Conservation (phyloP, 192 early-diverging fungal species). For the Coemansia sp. region DNA sequence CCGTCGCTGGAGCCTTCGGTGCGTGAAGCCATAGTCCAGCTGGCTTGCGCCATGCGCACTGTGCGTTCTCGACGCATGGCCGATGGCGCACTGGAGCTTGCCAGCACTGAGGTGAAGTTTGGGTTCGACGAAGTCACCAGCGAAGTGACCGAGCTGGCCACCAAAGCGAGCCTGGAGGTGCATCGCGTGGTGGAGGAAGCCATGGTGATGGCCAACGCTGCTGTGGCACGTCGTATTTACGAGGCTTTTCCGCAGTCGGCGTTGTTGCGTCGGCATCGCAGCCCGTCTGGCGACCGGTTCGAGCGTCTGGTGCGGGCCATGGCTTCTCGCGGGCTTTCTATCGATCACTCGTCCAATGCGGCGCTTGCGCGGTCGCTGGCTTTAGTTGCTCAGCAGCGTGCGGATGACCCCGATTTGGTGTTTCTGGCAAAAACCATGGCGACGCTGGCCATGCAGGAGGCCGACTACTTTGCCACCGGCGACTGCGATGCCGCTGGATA, state of each 20-base stretch:
- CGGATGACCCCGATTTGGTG: slow-evolving; percentile 58
- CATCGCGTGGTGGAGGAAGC: slow-evolving; percentile 79
- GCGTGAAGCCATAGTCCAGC: slow-evolving; percentile 44
- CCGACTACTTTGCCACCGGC: slow-evolving; percentile 71
- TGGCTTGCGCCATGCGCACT: slow-evolving; percentile 59
- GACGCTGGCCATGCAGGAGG: slow-evolving; percentile 75
- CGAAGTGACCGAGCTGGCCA: slow-evolving; percentile 65
- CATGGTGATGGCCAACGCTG: slow-evolving; percentile 76
- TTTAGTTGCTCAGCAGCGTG: slow-evolving; percentile 41
- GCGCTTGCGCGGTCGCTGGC: slow-evolving; percentile 64
- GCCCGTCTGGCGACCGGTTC: slow-evolving; percentile 65
- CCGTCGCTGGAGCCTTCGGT: slow-evolving; percentile 38
- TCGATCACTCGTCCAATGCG: slow-evolving; percentile 68
- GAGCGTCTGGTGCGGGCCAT: slow-evolving; percentile 61
- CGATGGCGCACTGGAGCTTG: slow-evolving; percentile 70
- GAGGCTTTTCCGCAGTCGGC: slow-evolving; percentile 58
- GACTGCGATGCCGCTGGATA: slow-evolving; percentile 47
- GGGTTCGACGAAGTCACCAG: slow-evolving; percentile 60
- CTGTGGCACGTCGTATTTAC: slow-evolving; percentile 66
- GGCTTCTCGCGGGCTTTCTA: slow-evolving; percentile 58
- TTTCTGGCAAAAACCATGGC: slow-evolving; percentile 73
- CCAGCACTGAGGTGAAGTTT: slow-evolving; percentile 76
- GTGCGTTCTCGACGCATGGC: slow-evolving; percentile 60
- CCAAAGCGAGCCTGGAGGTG: slow-evolving; percentile 67
- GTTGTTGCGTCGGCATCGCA: slow-evolving; percentile 70